phyloP scores from a whole-genome alignment of 106 monocot species.

The Acorus calamus region DNA sequence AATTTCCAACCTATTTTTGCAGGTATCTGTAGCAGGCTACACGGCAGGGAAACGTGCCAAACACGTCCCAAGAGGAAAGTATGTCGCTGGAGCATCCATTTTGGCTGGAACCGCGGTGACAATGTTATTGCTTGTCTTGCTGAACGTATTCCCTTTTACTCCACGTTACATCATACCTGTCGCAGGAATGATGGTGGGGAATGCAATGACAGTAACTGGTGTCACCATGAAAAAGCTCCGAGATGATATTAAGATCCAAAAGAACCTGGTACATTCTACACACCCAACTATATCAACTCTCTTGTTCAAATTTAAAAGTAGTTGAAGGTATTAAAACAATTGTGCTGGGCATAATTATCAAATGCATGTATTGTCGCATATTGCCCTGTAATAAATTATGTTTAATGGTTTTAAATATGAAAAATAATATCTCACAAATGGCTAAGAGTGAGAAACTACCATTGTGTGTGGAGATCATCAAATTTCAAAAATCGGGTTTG shows the following conservation, averaged over 20 bases:
- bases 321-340: no score
- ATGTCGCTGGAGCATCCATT: conserved; percentile 72
- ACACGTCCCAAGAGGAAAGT: conserved; percentile 69
- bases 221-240: conserved; percentile 89
- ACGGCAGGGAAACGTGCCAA: conserved; percentile 87
- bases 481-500: no score
- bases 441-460: no score
- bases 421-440: no score
- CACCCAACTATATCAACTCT: not conserved
- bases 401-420: no score
- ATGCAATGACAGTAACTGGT: conserved; percentile 91
- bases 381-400: no score
- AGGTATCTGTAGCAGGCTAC: conserved; percentile 76
- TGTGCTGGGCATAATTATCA: no score
- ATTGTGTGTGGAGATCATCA: no score
- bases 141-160: conserved; percentile 88
- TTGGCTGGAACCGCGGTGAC: conserved; percentile 67
- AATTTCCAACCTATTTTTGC: not conserved
- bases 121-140: conserved; percentile 61
- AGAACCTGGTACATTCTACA: conserved; percentile 39
- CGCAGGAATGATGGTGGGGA: conserved; percentile 94
- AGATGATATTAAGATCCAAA: conserved; percentile 80
- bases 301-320: not conserved
- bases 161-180: conserved; percentile 87
- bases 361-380: no score